Percentiles rank a stretch among this genome's conserved stretches.
Evolutionary conservation across 2,329 filamentous ascomycete species (phyloP).

Genomic region (Ophiosphaerella herpotricha): DNA sequence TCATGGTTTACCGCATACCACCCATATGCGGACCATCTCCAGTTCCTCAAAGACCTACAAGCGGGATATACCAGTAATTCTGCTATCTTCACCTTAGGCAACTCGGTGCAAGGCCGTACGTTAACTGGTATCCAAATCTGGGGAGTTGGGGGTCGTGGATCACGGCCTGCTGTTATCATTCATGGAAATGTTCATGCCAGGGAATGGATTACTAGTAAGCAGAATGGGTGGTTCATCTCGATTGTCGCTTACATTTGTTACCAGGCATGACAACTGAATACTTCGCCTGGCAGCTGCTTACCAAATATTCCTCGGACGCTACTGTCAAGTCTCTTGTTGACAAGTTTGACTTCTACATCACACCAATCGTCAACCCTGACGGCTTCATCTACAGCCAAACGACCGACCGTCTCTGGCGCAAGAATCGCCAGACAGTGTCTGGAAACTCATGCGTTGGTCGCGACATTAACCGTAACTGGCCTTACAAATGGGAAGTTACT

Average conservation of each 20-base stretch:
- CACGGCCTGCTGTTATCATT: conserved; percentile 42
- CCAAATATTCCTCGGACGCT: conserved; percentile 38
- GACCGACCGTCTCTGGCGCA: conserved; percentile 47
- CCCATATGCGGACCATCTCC: conserved; percentile 39
- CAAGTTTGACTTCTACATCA: conserved; percentile 45
- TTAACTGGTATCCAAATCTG: conserved; percentile 46
- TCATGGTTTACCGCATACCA: conserved; percentile 46
- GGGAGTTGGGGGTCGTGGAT: conserved; percentile 43
- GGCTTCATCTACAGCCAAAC: conserved; percentile 47
- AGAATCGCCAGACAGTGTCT: conserved; percentile 44
- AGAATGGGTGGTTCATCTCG: background rate
- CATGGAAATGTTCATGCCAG: conserved; percentile 44
- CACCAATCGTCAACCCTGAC: conserved; percentile 25
- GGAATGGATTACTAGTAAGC: conserved; percentile 41
- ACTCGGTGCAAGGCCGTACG: conserved; percentile 37
- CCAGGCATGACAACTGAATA: conserved; percentile 23
- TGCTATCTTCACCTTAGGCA: conserved; percentile 40
- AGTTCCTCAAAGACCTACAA: conserved; percentile 41
- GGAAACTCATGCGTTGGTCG: conserved; percentile 40
- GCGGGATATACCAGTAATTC: conserved; percentile 38
- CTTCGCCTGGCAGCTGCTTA: conserved; percentile 42
- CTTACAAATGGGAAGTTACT: conserved; percentile 41
- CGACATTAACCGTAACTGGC: conserved; percentile 49
- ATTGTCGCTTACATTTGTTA: background rate
- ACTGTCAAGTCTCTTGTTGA: conserved; percentile 41